These are phyloP conservation scores for Pterocarpus santalinus DNA, from an alignment of 306 rosid species.

Conservation along the genomic window DNA sequence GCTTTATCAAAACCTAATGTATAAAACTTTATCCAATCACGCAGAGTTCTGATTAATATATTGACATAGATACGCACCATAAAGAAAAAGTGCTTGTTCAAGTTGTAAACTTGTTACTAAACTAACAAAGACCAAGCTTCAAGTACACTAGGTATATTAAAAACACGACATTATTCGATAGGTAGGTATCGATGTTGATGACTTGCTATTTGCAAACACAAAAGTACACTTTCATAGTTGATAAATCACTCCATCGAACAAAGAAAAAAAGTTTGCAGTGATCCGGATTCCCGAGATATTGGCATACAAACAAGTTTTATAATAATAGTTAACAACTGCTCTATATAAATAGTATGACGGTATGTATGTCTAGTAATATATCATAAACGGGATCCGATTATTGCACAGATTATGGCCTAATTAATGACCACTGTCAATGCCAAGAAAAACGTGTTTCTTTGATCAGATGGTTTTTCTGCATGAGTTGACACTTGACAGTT, in stretches of 20 bases:
- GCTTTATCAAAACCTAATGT: not conserved
- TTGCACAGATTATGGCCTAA: constrained; percentile 33
- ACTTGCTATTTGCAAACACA: not conserved
- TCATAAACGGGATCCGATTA: constrained; percentile 18
- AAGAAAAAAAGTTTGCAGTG: not conserved
- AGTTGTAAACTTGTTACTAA: no score
- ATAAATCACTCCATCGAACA: constrained; percentile 19
- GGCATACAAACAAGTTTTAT: not conserved
- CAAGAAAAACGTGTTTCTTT: constrained; percentile 36
- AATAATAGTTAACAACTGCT: no score
- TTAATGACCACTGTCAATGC: constrained; percentile 1
- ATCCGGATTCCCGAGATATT: not conserved
- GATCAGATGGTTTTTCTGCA: constrained; percentile 28
- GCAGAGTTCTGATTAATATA: not conserved
- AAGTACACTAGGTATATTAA: no score
- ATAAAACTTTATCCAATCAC: not conserved
- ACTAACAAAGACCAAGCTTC: no score
- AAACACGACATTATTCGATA: not conserved
- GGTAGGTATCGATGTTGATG: constrained; percentile 25
- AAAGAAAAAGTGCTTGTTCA: not conserved
- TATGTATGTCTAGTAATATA: no score
- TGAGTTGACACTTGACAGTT: constrained; percentile 38
- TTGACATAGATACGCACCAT: not conserved
- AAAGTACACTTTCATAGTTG: not conserved
- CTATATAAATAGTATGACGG: no score